These are phyloP conservation scores for Paraphoma sp. DNA, from an alignment of 2,329 filamentous ascomycete genomes.

Conservation along the genomic window DNA sequence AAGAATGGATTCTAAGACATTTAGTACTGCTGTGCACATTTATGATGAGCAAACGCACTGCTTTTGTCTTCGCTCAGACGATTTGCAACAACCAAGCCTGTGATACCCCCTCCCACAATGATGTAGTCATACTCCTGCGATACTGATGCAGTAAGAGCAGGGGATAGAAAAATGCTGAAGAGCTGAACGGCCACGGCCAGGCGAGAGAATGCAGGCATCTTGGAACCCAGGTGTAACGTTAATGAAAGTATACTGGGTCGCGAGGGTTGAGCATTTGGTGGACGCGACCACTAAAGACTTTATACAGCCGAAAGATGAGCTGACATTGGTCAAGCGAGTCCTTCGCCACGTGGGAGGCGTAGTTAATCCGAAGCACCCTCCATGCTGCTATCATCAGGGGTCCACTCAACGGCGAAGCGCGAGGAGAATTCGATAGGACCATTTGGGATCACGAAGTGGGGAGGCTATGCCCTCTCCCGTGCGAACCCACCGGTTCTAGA, in stretches of 20 bases:
- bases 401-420: neutral
- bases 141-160: constrained; percentile 18
- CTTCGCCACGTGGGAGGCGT: constrained; percentile 17
- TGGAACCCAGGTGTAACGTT: constrained; percentile 14
- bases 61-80: constrained; percentile 32
- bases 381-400: neutral
- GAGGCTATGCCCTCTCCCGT: no score
- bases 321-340: constrained; percentile 16
- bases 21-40: no score
- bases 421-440: neutral
- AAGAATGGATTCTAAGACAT: constrained; percentile 26
- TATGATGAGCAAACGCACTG: constrained; percentile 11
- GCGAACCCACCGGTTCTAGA: no score
- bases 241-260: constrained; percentile 21
- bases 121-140: constrained; percentile 37
- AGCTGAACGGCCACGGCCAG: constrained; percentile 34
- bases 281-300: constrained; percentile 18
- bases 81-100: constrained; percentile 37
- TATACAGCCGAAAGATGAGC: constrained; percentile 17
- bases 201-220: constrained; percentile 34
- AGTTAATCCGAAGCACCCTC: constrained; percentile 14
- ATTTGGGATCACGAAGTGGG: no score
- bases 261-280: constrained; percentile 4
- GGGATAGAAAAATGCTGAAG: constrained; percentile 25
- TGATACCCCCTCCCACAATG: constrained; percentile 40